Evolutionary conservation across 306 rosid species (phyloP).

Genomic region (Carpinus viminea): DNA sequence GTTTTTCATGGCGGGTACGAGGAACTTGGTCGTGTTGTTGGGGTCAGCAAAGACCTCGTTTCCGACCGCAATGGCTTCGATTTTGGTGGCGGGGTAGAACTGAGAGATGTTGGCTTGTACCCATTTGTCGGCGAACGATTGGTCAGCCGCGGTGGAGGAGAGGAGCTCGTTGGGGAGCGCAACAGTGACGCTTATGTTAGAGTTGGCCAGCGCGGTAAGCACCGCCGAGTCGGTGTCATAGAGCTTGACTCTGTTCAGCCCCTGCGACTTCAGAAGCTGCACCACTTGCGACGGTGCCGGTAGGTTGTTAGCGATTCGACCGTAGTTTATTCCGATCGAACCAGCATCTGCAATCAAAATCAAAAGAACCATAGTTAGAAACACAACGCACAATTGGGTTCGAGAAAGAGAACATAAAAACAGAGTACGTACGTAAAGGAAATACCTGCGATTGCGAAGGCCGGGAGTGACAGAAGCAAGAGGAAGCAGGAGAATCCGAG

Average conservation of each 20-base stretch:
- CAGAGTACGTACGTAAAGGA: neutral
- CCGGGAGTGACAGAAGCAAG: conserved; percentile 21
- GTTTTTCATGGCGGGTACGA: conserved; percentile 80
- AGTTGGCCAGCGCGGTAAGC: conserved; percentile 55
- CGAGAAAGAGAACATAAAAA: neutral
- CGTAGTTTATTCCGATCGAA: conserved; percentile 76
- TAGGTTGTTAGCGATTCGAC: conserved; percentile 61
- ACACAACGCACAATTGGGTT: neutral
- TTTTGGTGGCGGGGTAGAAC: conserved; percentile 60
- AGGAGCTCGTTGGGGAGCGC: conserved; percentile 79
- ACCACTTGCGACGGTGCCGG: conserved; percentile 66
- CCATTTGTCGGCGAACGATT: conserved; percentile 75
- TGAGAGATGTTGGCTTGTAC: conserved; percentile 56
- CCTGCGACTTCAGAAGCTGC: conserved; percentile 57
- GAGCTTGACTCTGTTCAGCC: conserved; percentile 61
- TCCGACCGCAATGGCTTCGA: conserved; percentile 78
- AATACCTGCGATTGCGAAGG: conserved; percentile 42
- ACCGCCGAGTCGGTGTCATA: conserved; percentile 72
- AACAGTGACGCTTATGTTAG: conserved; percentile 50
- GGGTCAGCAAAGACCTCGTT: conserved; percentile 86
- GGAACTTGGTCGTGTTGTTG: conserved; percentile 55
- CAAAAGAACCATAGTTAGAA: neutral
- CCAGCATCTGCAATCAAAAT: conserved; percentile 44
- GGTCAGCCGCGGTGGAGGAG: conserved; percentile 53
- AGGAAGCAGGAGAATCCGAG: conserved; percentile 18